Percentiles rank a stretch among this genome's conserved stretches.
Conservation (phyloP, 2,329 filamentous ascomycete genomes). For the Hypoxylon sp. region DNA sequence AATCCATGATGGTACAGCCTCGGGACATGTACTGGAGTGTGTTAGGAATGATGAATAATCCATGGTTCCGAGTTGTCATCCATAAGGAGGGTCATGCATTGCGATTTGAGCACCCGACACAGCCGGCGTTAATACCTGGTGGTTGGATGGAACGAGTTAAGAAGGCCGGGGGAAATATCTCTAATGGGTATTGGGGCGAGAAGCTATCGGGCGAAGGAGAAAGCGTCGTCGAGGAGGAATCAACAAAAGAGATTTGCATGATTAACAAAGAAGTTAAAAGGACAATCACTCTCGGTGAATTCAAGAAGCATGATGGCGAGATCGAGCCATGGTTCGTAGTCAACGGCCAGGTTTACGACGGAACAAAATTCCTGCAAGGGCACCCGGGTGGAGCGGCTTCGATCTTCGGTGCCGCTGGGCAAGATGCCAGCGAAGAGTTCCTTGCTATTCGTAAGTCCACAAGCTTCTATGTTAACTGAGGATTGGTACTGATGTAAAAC, state of each 20-base stretch:
- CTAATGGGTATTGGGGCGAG: conserved; percentile 90
- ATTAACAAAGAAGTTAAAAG: conserved; percentile 76
- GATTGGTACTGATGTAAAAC: conserved; percentile 32
- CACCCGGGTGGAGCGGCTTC: conserved; percentile 91
- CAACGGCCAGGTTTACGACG: conserved; percentile 90
- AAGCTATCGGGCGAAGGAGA: conserved; percentile 68
- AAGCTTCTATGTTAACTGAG: conserved; percentile 47
- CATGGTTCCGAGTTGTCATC: conserved; percentile 89
- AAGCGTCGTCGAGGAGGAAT: conserved; percentile 61
- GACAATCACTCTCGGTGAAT: conserved; percentile 77
- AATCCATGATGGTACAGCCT: conserved; percentile 87
- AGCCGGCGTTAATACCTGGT: conserved; percentile 80
- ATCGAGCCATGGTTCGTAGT: conserved; percentile 88
- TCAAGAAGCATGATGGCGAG: conserved; percentile 76
- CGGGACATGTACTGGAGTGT: conserved; percentile 97
- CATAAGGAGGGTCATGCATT: conserved; percentile 75
- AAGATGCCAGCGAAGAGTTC: conserved; percentile 90
- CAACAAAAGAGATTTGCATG: conserved; percentile 80
- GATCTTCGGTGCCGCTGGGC: conserved; percentile 84
- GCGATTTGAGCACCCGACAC: conserved; percentile 90
- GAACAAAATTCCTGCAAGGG: conserved; percentile 81
- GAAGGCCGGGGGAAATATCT: conserved; percentile 82
- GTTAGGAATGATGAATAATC: conserved; percentile 98
- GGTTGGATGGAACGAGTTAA: conserved; percentile 97
- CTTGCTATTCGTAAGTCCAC: conserved; percentile 84